phyloP scores from a whole-genome alignment of 164 flowering plant species.

The Vitis riparia region DNA sequence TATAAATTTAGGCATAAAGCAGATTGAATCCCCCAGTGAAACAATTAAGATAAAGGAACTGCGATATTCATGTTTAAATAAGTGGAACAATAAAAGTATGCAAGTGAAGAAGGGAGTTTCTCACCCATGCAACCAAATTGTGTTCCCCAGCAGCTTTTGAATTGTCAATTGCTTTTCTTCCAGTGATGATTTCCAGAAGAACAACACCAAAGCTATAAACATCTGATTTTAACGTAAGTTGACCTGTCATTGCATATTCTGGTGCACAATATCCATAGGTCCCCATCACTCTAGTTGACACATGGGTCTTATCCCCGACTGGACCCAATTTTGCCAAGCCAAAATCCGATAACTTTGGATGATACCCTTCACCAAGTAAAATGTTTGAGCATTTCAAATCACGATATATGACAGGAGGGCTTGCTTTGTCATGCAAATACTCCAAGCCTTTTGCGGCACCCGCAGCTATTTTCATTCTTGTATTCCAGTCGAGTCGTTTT shows the following conservation, averaged over 20 bases:
- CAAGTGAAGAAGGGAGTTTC: conserved; percentile 1
- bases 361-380: conserved; percentile 48
- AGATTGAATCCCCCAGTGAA: too few species aligned
- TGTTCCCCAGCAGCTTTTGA: conserved; percentile 53
- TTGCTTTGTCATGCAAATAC: conserved; percentile 61
- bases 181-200: conserved; percentile 61
- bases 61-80: too few species aligned
- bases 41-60: neutral
- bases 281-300: conserved; percentile 68
- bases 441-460: conserved; percentile 71
- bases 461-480: conserved; percentile 65
- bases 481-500: conserved; percentile 52
- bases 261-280: conserved; percentile 74
- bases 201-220: conserved; percentile 72
- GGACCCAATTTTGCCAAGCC: conserved; percentile 68
- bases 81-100: neutral
- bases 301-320: conserved; percentile 63
- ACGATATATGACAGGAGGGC: conserved; percentile 65
- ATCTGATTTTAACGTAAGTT: conserved; percentile 61
- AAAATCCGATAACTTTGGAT: conserved; percentile 62
- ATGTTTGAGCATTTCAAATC: conserved; percentile 65
- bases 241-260: conserved; percentile 66
- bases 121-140: conserved; percentile 65
- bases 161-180: conserved; percentile 63
- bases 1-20: too few species aligned